Base-by-base conservation (phyloP, 805 yeast species). In the Lipomyces mesembrius region DNA sequence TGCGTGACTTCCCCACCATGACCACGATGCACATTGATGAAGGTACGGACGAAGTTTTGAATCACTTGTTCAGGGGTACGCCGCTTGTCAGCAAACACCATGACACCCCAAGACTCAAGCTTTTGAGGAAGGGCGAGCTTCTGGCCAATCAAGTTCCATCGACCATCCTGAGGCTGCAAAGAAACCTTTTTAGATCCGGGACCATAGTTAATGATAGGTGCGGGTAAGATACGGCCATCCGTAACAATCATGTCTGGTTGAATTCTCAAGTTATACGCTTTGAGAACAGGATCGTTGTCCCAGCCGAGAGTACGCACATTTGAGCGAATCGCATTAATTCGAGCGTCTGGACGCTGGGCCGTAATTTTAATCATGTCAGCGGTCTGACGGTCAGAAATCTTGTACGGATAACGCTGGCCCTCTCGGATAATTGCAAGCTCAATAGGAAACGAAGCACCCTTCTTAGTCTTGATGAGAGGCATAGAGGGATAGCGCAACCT, bases 331-430 rank as follows among this genome's bases (percentile, higher is more conserved):
- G 75, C 62, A 57, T 75, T 73, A 1, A 76, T 74, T 59, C 75
- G 74, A 6, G 70, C 74, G 53, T 70, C 73, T 34, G 79, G 79
- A 60, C 75, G 74, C 34, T 73, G 73, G 3, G 77, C 75, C 14
- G 77, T 73, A 39, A 72, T 72, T 57, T 73, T 72, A 54, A 76
- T 71, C 69, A 76, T 74, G n/a, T 68, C 61, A 14, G 72, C 67
- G n/a, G 77, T 76, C 60, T 73, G 72, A 39, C 71, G 69, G 58
- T 75, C 78, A 22, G 70, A 62, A 20, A 76, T 52, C 57, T 75
- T 77, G 46, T 77, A 78, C n/a, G 67, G 73, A 35, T 71, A 76
- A 53, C 71, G 72, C 67, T 76, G 79, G 43, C 79, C 78, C 11
- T 74, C 74, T 39, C 69, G 66, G 54, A 77, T 67, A 12, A 65